Evolutionary conservation across 2,329 filamentous ascomycete genomes (phyloP), one percentile per base, ranked within the genome.

Genomic region (Ceratocystis eucalypticola): DNA sequence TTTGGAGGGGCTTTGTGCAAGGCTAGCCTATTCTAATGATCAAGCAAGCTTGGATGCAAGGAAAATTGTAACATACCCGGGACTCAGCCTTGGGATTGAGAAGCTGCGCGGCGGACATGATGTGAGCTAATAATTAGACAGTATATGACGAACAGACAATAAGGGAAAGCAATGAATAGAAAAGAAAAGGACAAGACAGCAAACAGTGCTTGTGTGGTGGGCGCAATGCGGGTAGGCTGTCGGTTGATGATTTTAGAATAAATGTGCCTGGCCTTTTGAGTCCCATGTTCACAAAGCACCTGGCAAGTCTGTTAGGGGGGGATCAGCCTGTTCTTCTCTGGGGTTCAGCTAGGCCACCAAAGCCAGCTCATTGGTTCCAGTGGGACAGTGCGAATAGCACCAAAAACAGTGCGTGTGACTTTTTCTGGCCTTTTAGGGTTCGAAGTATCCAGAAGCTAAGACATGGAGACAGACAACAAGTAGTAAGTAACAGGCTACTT

Each of bases 21-120:
- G 64, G 48, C 50, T 65, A 55, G 50, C 37, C 44, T 46, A 66
- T 45, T 22, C 59, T 63, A 8, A 15, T 17, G 30, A 63, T 33
- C 61, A 25, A 62, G 62, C 62, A 50, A 33, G 62, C 45, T 22
- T 15, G n/a, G 22, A 22, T 55, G 59, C 59, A 63, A 30, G n/a
- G 30, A 63, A 65, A 61, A 46, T 48, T 59, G 50, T 70, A 69
- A 80, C 88, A 73, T 82, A 95, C 91, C 79, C 94, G 87, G 73
- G 92, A 96, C 81, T 99, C 94, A 74, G 94, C 94, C 82, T 99
- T 99, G 69, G 94, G 94, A 79, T 99, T 99, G 71, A 99, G 88
- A 74, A 99, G 87, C 80, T 97, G 93, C 74, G 94, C 92, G 72
- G 94, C 94, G 79, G 92, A 97, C 94, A 97, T 97, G 62, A 33